These are phyloP conservation scores for Tylopilus plumbeoviolaceoides DNA, from an alignment of 768 basidiomycete genomes.

Conservation along the genomic window DNA sequence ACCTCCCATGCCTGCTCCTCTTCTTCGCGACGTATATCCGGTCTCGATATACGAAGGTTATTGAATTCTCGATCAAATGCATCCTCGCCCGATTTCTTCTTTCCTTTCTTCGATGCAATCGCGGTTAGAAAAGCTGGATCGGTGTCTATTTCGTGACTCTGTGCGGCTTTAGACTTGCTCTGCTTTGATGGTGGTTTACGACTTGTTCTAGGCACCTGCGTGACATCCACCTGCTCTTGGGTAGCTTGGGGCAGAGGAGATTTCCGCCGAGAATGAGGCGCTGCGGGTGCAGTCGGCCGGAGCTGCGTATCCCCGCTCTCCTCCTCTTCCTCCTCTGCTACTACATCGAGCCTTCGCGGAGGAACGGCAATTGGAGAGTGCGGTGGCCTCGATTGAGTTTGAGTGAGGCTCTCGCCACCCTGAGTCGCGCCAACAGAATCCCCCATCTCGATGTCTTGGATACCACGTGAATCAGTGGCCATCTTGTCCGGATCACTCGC, in stretches of 20 bases:
- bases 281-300: background rate
- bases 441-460: slow-evolving; percentile 6
- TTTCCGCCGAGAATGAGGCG: background rate
- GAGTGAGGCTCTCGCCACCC: slow-evolving; percentile 23
- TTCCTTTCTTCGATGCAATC: slow-evolving; percentile 66
- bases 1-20: slow-evolving; percentile 53
- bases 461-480: slow-evolving; percentile 21
- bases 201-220: slow-evolving; percentile 26
- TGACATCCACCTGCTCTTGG: background rate
- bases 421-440: slow-evolving; percentile 14
- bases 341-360: slow-evolving; percentile 30
- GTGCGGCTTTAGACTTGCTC: slow-evolving; percentile 2
- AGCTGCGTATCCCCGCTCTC: slow-evolving; percentile 24
- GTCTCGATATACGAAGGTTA: slow-evolving; percentile 65
- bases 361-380: slow-evolving; percentile 2
- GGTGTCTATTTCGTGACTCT: slow-evolving; percentile 39
- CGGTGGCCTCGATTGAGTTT: slow-evolving; percentile 20
- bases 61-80: slow-evolving; percentile 79
- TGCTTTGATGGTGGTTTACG: slow-evolving; percentile 6
- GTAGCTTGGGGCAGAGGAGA: slow-evolving; percentile 1
- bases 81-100: slow-evolving; percentile 60
- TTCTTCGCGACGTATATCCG: slow-evolving; percentile 47
- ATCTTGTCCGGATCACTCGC: slow-evolving; percentile 51
- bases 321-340: slow-evolving; percentile 52
- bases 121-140: slow-evolving; percentile 69